Percentiles rank a stretch among this genome's conserved stretches.
These are phyloP conservation scores for Ramichloridium luteum DNA, from an alignment of 2,329 filamentous ascomycete species.

Conservation along the genomic window DNA sequence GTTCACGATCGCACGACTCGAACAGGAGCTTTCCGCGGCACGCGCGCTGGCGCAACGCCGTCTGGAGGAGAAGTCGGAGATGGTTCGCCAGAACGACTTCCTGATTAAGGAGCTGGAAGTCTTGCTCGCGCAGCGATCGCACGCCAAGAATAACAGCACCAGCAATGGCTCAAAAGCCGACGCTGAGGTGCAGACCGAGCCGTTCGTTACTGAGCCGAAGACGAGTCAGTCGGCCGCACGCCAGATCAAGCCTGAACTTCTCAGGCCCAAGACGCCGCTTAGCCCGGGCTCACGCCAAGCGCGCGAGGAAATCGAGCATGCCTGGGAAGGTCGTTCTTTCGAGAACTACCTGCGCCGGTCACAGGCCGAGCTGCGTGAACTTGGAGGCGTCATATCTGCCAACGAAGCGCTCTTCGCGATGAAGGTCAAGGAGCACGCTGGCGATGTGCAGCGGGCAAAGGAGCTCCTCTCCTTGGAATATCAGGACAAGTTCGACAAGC, in stretches of 20 bases:
- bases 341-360: constrained; percentile 26
- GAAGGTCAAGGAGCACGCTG: constrained; percentile 27
- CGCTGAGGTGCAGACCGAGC: constrained; percentile 15
- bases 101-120: constrained; percentile 19
- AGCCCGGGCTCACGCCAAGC: constrained; percentile 11
- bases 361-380: constrained; percentile 23
- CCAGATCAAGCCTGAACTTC: constrained; percentile 7
- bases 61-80: constrained; percentile 17
- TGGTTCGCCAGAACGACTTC: constrained; percentile 19
- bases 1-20: constrained; percentile 10
- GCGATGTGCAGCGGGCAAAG: constrained; percentile 24
- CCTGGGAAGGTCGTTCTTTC: constrained; percentile 19
- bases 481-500: constrained; percentile 21
- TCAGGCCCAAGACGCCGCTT: constrained; percentile 9
- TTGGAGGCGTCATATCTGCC: constrained; percentile 24
- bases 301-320: constrained; percentile 10
- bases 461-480: constrained; percentile 25
- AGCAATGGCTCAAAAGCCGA: constrained; percentile 4
- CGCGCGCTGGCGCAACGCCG: constrained; percentile 13
- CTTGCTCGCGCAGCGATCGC: constrained; percentile 13
- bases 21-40: constrained; percentile 15
- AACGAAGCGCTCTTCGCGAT: constrained; percentile 25
- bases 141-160: constrained; percentile 4
- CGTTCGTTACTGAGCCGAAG: constrained; percentile 9
- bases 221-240: constrained; percentile 7